Conservation (phyloP, 177 flowering plant species). For the Vitis hybrid region DNA sequence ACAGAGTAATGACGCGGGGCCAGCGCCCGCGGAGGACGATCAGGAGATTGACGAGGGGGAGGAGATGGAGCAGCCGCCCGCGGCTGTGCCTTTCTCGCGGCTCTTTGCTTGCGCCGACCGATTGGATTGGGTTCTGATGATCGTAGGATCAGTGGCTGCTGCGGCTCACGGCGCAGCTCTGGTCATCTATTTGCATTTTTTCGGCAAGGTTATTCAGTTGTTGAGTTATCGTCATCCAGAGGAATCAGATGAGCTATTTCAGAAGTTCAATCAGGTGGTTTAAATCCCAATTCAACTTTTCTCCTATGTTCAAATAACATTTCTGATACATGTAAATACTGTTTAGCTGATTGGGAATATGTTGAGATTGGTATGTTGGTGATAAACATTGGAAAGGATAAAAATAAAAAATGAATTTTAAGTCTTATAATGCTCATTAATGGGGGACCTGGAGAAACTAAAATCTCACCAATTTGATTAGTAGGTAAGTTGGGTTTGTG, state of each 20-base stretch:
- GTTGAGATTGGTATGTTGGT: no score
- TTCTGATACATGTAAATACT: no score
- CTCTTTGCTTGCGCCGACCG: constrained; percentile 90
- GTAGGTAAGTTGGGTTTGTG: no score
- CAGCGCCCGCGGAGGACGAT: constrained; percentile 48
- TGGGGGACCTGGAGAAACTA: no score
- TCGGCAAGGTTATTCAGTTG: constrained; percentile 79
- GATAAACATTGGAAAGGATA: no score
- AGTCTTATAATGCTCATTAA: no score
- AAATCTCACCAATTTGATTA: no score
- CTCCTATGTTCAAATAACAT: no score
- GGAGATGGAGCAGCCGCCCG: constrained; percentile 93
- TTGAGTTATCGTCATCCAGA: constrained; percentile 13
- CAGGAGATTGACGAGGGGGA: constrained; percentile 70
- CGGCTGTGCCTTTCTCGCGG: constrained; percentile 87
- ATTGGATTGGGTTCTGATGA: constrained; percentile 86
- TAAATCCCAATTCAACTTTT: no score
- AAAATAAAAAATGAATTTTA: no score
- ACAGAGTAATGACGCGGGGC: constrained; percentile 44
- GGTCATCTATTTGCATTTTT: constrained; percentile 90
- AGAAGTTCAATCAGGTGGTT: no score
- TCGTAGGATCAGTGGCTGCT: constrained; percentile 87
- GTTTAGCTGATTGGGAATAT: background rate
- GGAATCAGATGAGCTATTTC: no score
- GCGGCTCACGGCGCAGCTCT: constrained; percentile 96